Evolutionary conservation across 306 rosid genomes (phyloP), one percentile per base, ranked within the genome.

Genomic region (Quercus rubra): DNA sequence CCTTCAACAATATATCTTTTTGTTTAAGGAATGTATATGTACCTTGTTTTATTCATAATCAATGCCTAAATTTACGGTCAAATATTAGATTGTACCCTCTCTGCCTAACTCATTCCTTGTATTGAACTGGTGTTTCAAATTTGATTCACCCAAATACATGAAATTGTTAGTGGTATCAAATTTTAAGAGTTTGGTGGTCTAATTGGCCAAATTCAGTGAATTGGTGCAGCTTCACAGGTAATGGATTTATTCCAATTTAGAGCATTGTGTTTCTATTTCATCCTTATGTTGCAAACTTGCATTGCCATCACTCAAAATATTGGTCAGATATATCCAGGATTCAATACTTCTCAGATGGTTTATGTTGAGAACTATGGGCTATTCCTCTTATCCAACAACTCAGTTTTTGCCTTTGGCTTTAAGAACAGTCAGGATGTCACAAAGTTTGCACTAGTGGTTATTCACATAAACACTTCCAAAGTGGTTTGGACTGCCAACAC

Each of bases 401-500:
- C 86, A 0, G 46, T 59, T 2, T 85, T 85, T 11, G 77, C 77
- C 59, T 76, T 82, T 6, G 82, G 79, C 38, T 85, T 85, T 79
- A 64, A 63, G 30, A 56, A 43, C 33, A n/a, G 46, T 11, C 74
- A 21, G n/a, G 64, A 71, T 19, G 43, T 30, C 71, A 67, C 76
- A 43, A 33, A 51, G 21, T 85, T 78, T 74, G 23, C 82, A 18
- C 86, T 85, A 1, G 82, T 59, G n/a, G 49, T 85, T 70, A 76
- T 70, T 52, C 84, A 82, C 74, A 21, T 67, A 55, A n/a, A 41
- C 23, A 79, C 79, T 52, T 20, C 54, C n/a, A 74, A 41, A 77
- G 75, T 64, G 5, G 82, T 83, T 35, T 86, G 85, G 87, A 77
- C 79, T 74, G 89, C 83, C 5, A 77, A 80, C 78, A 83, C 70